Base-by-base conservation (phyloP, 164 flowering plant genomes). In the Pachysandra terminalis region DNA sequence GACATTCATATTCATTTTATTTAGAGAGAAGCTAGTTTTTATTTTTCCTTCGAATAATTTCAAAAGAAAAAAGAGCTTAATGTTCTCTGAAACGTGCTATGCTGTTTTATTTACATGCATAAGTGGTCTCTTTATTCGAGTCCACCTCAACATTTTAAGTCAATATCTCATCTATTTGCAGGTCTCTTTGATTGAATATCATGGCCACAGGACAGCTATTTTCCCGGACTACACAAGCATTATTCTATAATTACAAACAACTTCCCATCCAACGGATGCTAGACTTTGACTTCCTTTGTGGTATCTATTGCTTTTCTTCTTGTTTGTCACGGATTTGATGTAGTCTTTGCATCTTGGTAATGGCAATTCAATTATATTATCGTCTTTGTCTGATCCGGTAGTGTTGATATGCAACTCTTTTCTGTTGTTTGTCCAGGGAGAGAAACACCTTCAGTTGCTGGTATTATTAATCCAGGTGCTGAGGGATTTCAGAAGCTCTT, bases 401-500 rank as follows among this genome's bases (percentile, higher is more conserved):
- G 14, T 48, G 14, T 32, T 63, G 54, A 3, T 19, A 4, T 63
- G 10, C 19, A 32, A 40, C 15, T 55, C 49, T 66, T 24, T 52
- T 35, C 24, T 64, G 23, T 73, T 75, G 41, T 59, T 24, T 56
- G 13, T 68, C 13, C 67, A 92, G 97, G 98, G 66, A 83, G 99
- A 75, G 99, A 95, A 79, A 89, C 95, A 65, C 99, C 99, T 61
- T 95, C 99, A 22, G 93, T 95, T 80, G 98, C 98, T 77, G 99
- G 97, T 66, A 92, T 95, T 40, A 87, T 95, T 51, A 92, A 86
- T 73, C 98, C 99, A 37, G 98, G 99, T 57, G 73, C 96, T 8
- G 99, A 95, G 78, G 99, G 99, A 61, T 95, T 95, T 79, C 98
- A 95, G 81, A 95, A 95, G 71, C 91, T 95, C 65, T 95, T 95